Evolutionary conservation across 805 yeast genomes (phyloP).

Genomic region (Ogataea saltuana): DNA sequence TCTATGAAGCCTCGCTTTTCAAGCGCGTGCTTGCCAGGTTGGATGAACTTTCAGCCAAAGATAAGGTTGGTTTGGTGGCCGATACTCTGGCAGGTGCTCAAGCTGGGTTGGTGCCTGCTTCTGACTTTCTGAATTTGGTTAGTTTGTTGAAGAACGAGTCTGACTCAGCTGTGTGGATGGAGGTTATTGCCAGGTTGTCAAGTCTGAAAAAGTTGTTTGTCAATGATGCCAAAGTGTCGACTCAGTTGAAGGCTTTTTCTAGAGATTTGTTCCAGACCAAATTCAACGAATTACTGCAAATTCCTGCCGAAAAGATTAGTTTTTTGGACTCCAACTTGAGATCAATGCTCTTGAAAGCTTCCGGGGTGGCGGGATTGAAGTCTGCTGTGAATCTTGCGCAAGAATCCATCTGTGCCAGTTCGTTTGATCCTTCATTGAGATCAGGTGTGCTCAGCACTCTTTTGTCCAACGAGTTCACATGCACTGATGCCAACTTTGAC

Average conservation of each 20-base stretch:
- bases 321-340: slow-evolving; percentile 36
- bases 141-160: slow-evolving; percentile 37
- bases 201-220: slow-evolving; percentile 40
- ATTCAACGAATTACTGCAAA: slow-evolving; percentile 27
- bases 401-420: slow-evolving; percentile 6
- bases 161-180: slow-evolving; percentile 56
- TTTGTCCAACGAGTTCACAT: slow-evolving; percentile 39
- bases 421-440: slow-evolving; percentile 42
- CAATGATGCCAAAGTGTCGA: slow-evolving; percentile 32
- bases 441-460: slow-evolving; percentile 46
- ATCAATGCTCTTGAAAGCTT: slow-evolving; percentile 40
- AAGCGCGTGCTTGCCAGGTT: slow-evolving; percentile 42
- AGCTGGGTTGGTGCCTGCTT: slow-evolving; percentile 44
- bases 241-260: slow-evolving; percentile 35
- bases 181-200: slow-evolving; percentile 44
- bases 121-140: slow-evolving; percentile 47
- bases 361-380: slow-evolving; percentile 42
- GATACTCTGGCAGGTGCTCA: slow-evolving; percentile 52
- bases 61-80: slow-evolving; percentile 55
- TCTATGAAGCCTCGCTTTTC: slow-evolving; percentile 47
- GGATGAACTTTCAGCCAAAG: slow-evolving; percentile 42
- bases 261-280: slow-evolving; percentile 36
- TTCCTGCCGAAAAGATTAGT: slow-evolving; percentile 18
- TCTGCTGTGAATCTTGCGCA: slow-evolving; percentile 34
- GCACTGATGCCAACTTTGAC: slow-evolving; percentile 38